These are phyloP conservation scores for Ophiostoma tasmaniense DNA, from an alignment of 2,329 filamentous ascomycete species.

Conservation along the genomic window DNA sequence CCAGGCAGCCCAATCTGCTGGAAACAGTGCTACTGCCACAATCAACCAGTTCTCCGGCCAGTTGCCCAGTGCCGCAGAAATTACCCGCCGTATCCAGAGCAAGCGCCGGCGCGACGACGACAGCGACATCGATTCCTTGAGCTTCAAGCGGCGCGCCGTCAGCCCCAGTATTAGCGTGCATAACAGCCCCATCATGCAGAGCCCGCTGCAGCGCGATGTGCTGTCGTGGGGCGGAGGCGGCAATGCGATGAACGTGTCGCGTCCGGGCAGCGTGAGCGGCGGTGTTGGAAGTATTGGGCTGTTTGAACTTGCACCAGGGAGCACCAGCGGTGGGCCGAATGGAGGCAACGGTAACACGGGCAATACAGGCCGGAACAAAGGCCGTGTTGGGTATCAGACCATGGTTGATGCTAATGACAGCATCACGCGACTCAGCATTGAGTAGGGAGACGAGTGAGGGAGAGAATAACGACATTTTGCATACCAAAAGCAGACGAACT, in stretches of 20 bases:
- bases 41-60: conserved; percentile 22
- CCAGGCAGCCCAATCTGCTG: background rate
- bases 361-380: conserved; percentile 36
- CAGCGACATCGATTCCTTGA: conserved; percentile 79
- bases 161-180: conserved; percentile 86
- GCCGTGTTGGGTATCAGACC: conserved; percentile 70
- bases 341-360: conserved; percentile 28
- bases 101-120: conserved; percentile 67
- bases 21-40: background rate
- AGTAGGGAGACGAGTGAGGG: conserved; percentile 38
- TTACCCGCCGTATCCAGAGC: conserved; percentile 67
- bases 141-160: conserved; percentile 85
- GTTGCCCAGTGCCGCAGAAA: conserved; percentile 61
- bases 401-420: conserved; percentile 96
- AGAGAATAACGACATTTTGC: background rate
- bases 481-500: background rate
- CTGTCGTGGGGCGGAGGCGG: conserved; percentile 61
- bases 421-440: conserved; percentile 94
- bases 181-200: conserved; percentile 81
- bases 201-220: conserved; percentile 64
- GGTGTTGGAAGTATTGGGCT: conserved; percentile 13
- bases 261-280: conserved; percentile 39
- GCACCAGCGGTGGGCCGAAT: conserved; percentile 27
- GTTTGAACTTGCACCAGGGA: conserved; percentile 29
- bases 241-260: conserved; percentile 27